These are phyloP conservation scores for Sporisorium sorghi DNA, from an alignment of 1,284 basidiomycete genomes.

Conservation along the genomic window DNA sequence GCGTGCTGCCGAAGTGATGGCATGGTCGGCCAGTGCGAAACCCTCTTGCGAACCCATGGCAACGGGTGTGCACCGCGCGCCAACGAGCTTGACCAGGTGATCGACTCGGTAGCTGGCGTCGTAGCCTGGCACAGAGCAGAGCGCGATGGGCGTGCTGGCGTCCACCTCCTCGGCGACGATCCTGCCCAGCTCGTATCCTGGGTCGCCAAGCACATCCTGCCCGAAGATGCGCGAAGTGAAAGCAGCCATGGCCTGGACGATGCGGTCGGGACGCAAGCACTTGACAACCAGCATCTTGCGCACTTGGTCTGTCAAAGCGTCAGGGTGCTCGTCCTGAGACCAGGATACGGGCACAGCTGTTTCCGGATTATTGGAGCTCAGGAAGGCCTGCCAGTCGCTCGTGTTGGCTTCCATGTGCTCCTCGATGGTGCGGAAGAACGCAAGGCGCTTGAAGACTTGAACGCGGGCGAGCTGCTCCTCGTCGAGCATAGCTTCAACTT, in stretches of 20 bases:
- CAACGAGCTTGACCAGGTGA: conserved; percentile 55
- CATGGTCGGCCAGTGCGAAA: conserved; percentile 63
- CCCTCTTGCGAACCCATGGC: conserved; percentile 68
- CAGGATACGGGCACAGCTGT: conserved; percentile 77
- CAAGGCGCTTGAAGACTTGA: conserved; percentile 65
- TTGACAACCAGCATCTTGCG: conserved; percentile 84
- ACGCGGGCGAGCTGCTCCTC: conserved; percentile 77
- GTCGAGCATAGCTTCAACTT: conserved; percentile 57
- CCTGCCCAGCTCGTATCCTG: conserved; percentile 41
- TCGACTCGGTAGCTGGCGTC: conserved; percentile 66
- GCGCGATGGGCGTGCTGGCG: conserved; percentile 60
- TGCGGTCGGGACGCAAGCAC: conserved; percentile 87
- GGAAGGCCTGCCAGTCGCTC: conserved; percentile 81
- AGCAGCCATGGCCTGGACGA: conserved; percentile 81
- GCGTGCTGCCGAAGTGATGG: conserved; percentile 62
- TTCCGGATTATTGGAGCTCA: conserved; percentile 80
- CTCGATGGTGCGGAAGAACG: conserved; percentile 82
- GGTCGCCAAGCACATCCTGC: conserved; percentile 76
- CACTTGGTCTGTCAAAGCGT: conserved; percentile 75
- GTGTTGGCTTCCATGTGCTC: conserved; percentile 77
- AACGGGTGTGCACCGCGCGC: conserved; percentile 57
- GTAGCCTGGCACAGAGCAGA: conserved; percentile 67
- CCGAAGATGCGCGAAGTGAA: conserved; percentile 82
- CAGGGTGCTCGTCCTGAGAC: conserved; percentile 71
- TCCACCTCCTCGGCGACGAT: conserved; percentile 59